phyloP scores from a whole-genome alignment of 371 early-diverging fungal genomes.

The Cokeromyces recurvatus region DNA sequence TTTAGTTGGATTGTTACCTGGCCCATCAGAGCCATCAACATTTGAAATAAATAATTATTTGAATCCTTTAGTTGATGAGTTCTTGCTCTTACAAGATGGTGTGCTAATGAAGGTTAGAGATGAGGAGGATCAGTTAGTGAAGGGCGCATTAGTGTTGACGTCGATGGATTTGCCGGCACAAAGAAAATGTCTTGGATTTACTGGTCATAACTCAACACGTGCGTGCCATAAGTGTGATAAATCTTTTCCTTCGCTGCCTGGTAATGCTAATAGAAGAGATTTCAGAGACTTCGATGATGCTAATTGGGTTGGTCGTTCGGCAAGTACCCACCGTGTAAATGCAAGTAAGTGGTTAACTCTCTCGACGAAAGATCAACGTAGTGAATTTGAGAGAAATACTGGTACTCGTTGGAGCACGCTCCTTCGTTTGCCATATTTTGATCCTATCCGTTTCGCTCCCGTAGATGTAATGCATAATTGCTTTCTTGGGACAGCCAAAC shows the following conservation, averaged over 20 bases:
- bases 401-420: not conserved
- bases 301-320: not conserved
- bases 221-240: not conserved
- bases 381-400: not conserved
- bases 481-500: constrained; percentile 1
- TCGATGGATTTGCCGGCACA: too few relatives aligned
- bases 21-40: too few relatives aligned
- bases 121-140: too few relatives aligned
- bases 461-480: constrained; percentile 12
- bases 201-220: not conserved
- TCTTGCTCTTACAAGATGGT: too few relatives aligned
- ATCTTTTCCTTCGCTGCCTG: not conserved
- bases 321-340: not conserved
- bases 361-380: not conserved
- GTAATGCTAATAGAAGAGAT: not conserved
- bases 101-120: too few relatives aligned
- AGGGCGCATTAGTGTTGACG: too few relatives aligned
- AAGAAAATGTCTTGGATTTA: too few relatives aligned
- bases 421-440: constrained; percentile 1
- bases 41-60: too few relatives aligned
- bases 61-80: too few relatives aligned
- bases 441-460: not conserved
- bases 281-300: not conserved
- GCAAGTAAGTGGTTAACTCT: not conserved
- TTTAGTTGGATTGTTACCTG: too few relatives aligned